Conservation (phyloP, 805 yeast genomes). For the Pichia ethanolica region DNA sequence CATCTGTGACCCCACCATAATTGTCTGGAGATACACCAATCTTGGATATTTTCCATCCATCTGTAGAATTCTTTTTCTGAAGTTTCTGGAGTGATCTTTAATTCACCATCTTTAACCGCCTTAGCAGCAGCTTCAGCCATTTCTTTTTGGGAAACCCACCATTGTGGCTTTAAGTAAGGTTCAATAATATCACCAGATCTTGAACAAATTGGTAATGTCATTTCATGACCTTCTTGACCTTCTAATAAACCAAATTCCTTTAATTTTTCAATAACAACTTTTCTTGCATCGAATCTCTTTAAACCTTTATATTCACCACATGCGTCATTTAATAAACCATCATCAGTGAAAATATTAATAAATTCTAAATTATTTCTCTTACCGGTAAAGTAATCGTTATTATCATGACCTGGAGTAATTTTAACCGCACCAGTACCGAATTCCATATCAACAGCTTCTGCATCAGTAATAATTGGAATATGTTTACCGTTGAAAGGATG, state of each 20-base stretch:
- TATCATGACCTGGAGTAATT: constrained; percentile 98
- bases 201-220: constrained; percentile 90
- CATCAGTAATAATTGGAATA: constrained; percentile 82
- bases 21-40: constrained; percentile 97
- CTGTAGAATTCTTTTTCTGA: constrained; percentile 91
- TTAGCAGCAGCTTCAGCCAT: constrained; percentile 84
- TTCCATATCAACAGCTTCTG: constrained; percentile 97
- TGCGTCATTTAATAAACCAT: constrained; percentile 82
- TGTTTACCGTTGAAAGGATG: constrained; percentile 87
- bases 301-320: constrained; percentile 91
- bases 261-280: constrained; percentile 70
- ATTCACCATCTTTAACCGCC: constrained; percentile 76
- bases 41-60: constrained; percentile 95
- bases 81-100: constrained; percentile 77
- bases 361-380: constrained; percentile 86
- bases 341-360: constrained; percentile 85
- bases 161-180: constrained; percentile 95
- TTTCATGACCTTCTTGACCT: constrained; percentile 89
- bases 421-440: constrained; percentile 99
- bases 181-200: constrained; percentile 97
- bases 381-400: constrained; percentile 94
- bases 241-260: constrained; percentile 66
- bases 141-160: constrained; percentile 94
- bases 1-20: constrained; percentile 96
- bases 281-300: constrained; percentile 93